Evolutionary conservation across 2,329 filamentous ascomycete genomes (phyloP).

Genomic region (Ophiocordyceps unilateralis): DNA sequence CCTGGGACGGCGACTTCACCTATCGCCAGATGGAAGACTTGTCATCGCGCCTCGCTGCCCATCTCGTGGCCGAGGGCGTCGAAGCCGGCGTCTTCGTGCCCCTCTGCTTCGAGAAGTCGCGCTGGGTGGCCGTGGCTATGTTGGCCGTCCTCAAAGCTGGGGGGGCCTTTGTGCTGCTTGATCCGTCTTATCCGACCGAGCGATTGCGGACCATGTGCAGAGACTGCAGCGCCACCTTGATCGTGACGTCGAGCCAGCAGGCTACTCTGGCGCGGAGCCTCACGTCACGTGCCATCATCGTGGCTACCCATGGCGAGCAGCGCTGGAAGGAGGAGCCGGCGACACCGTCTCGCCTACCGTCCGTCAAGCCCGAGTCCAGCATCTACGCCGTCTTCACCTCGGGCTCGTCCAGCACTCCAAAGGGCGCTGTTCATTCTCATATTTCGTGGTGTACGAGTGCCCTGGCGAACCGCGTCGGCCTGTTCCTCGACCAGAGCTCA

Average conservation of each 20-base stretch:
- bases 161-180: conserved; percentile 3
- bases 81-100: conserved; percentile 5
- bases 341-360: too few relatives aligned
- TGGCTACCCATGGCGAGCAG: too few relatives aligned
- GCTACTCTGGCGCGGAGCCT: too few relatives aligned
- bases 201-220: not conserved
- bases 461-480: not conserved
- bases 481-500: not conserved
- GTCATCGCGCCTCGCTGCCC: conserved; percentile 1
- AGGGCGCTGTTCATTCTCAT: not conserved
- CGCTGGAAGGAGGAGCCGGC: too few relatives aligned
- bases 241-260: too few relatives aligned
- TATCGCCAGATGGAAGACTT: conserved; percentile 4
- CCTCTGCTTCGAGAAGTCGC: conserved; percentile 10
- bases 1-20: conserved; percentile 9
- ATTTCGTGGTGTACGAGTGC: not conserved
- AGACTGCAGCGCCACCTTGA: not conserved
- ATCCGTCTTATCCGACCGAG: not conserved
- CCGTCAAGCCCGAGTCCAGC: too few relatives aligned
- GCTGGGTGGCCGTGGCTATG: conserved; percentile 7
- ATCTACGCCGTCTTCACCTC: conserved; percentile 7
- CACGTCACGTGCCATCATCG: too few relatives aligned
- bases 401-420: not conserved
- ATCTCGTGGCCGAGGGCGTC: conserved; percentile 1
- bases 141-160: conserved; percentile 9